Conservation (phyloP, 305 asterid species). For the Fraxinus albicans region DNA sequence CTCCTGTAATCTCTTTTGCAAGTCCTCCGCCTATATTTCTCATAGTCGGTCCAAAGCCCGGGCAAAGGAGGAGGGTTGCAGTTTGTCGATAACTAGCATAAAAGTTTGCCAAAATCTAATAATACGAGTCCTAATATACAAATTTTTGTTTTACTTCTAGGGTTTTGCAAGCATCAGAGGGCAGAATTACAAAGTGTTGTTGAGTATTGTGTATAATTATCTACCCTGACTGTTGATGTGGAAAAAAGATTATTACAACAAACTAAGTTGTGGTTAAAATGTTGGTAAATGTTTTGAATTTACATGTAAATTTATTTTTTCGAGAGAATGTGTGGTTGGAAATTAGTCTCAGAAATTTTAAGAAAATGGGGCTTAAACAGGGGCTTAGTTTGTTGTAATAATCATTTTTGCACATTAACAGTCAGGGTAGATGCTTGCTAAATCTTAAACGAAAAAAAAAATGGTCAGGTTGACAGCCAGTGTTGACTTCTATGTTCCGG, state of each 20-base stretch:
- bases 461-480: background rate
- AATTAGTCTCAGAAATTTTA: no score
- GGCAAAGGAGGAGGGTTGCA: background rate
- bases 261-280: background rate
- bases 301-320: no score
- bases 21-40: background rate
- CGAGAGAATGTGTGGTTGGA: no score
- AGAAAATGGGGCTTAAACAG: no score
- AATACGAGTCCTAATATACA: background rate
- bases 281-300: no score
- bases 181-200: background rate
- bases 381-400: background rate
- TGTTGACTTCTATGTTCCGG: background rate
- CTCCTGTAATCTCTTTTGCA: background rate
- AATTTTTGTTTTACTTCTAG: background rate
- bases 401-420: background rate
- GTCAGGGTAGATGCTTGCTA: background rate
- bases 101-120: background rate
- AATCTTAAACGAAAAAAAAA: background rate
- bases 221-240: background rate
- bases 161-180: conserved; percentile 8
- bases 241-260: background rate
- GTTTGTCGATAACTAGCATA: background rate
- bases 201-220: background rate
- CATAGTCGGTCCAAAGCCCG: background rate